Conservation (phyloP, 306 rosid genomes). For the Citrullus amarus region DNA sequence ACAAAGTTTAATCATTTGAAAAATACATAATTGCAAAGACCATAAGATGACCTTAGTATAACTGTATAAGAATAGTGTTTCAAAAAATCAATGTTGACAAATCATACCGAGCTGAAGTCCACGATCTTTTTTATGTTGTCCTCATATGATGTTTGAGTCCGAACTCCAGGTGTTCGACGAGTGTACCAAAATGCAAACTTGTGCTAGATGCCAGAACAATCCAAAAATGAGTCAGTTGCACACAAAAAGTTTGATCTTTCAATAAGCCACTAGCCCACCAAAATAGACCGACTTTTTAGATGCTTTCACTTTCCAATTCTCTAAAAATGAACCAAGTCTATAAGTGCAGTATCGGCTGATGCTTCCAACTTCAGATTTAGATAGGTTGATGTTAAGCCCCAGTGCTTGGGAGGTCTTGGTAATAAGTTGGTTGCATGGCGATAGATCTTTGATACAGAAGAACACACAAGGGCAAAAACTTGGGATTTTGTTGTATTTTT, state of each 20-base stretch:
- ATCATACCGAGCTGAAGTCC: conserved; percentile 71
- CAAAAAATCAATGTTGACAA: background rate
- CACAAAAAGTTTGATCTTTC: background rate
- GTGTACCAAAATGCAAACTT: conserved; percentile 92
- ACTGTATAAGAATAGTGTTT: background rate
- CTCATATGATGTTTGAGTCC: conserved; percentile 67
- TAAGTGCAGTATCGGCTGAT: no score
- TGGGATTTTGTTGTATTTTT: no score
- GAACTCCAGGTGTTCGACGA: conserved; percentile 81
- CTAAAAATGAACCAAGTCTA: background rate
- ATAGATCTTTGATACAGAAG: no score
- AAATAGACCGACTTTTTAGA: background rate
- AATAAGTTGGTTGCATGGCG: no score
- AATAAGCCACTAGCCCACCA: background rate
- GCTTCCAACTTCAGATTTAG: no score
- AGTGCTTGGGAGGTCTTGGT: no score
- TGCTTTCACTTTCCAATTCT: background rate
- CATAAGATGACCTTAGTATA: background rate
- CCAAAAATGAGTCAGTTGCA: conserved; percentile 2
- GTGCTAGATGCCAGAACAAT: conserved; percentile 29
- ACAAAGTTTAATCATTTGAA: background rate
- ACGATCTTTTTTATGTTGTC: conserved; percentile 86
- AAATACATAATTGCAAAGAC: background rate
- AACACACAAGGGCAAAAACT: no score
- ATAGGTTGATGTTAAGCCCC: no score